These are phyloP conservation scores for Cucumis variabilis DNA, from an alignment of 331 rosid species.

Conservation along the genomic window DNA sequence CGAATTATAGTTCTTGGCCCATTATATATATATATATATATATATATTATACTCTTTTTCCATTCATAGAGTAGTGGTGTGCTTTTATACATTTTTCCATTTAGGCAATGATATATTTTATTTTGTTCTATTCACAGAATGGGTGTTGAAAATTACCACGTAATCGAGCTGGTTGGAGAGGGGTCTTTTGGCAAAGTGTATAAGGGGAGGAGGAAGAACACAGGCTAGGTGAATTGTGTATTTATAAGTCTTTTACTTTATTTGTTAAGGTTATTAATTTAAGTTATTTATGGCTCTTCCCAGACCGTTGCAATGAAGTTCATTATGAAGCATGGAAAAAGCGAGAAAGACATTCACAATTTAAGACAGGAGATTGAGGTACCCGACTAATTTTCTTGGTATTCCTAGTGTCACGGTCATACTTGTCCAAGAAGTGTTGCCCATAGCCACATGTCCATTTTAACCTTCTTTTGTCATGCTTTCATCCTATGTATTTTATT, in stretches of 20 bases:
- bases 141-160: conserved; percentile 97
- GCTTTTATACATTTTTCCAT: background rate
- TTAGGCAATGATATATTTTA: background rate
- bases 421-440: too few species aligned
- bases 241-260: background rate
- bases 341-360: conserved; percentile 91
- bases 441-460: too few species aligned
- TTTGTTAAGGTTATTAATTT: background rate
- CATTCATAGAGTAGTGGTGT: too few species aligned
- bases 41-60: background rate
- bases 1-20: background rate
- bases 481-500: too few species aligned
- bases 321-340: conserved; percentile 94
- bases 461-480: too few species aligned
- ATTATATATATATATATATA: too few species aligned
- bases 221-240: conserved; percentile 67
- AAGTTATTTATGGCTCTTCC: background rate
- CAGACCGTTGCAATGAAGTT: conserved; percentile 99
- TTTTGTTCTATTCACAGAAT: conserved; percentile 37
- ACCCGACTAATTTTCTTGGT: conserved; percentile 3
- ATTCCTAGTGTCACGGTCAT: background rate
- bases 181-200: conserved; percentile 98
- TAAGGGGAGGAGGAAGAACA: conserved; percentile 86
- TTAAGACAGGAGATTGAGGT: conserved; percentile 98
- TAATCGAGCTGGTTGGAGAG: conserved; percentile 97